Base-by-base conservation (phyloP, 164 flowering plant species). In the Piper longum region DNA sequence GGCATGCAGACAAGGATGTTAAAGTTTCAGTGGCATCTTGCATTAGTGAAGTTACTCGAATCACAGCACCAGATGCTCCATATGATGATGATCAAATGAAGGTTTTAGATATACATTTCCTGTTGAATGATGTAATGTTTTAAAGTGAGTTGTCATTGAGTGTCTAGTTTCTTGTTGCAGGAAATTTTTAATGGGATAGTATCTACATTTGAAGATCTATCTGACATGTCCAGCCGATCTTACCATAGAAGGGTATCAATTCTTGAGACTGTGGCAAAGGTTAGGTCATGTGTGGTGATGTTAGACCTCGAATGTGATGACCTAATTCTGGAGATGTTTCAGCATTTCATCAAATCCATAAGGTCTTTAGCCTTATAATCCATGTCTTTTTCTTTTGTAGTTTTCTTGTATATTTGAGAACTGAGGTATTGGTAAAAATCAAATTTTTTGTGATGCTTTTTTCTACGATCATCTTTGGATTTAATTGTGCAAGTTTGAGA, bases 31-130 rank as follows among this genome's bases (percentile, higher is more conserved):
- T 89, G 64, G 97, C 91, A 16, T 70, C 86, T 54, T 90, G 97
- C 66, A 75, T 89, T 7, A 84, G 83, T 74, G 96, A 93, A 69
- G 74, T 93, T 44, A 85, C 87, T 1, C 79, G 98, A 74, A 86
- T 93, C 42, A 82, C 95, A 41, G 97, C 95, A 1, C 98, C 98
- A 0, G 90, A 83, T 6, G 84, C 85, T 62, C 96, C 96, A 3
- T 93, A 86, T 68, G 77, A 70, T 57, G 97, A 93, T 79, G 89
- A 85, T 4, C 67, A 74, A 41, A 92, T 92, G 97, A 85, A 81
- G 91, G 98, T 92, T 69, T 14, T 39, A 6, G 45, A 4, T 44
- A 52, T 54, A 18, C 1, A 41, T 56, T 26, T 39, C 56, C 19
- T 59, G 40, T 7, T 13, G 41, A 36, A 26, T 57, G 60, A 1